A percentile compares a stretch with the other conserved stretches of the same genome.
phyloP scores from a whole-genome alignment of 108 stramenopile species.

The Pseudonitzschia delicatissima region DNA sequence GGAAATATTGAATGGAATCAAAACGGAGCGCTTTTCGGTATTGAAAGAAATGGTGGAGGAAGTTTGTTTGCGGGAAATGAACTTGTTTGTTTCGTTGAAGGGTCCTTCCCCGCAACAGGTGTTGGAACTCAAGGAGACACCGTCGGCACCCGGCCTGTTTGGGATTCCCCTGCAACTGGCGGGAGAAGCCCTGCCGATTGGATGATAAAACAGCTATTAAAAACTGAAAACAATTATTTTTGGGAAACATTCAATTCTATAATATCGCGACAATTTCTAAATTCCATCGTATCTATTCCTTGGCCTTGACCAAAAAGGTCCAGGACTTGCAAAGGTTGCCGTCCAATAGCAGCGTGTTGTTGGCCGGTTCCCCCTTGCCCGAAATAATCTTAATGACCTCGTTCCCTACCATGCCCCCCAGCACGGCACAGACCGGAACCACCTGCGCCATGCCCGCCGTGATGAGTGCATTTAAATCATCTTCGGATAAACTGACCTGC shows the following conservation, averaged over 20 bases:
- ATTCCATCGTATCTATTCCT: neutral
- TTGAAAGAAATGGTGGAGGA: constrained; percentile 80
- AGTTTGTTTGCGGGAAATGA: constrained; percentile 79
- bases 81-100: constrained; percentile 27
- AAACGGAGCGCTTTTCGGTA: constrained; percentile 59
- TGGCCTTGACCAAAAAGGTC: constrained; percentile 60
- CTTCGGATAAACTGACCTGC: constrained; percentile 11
- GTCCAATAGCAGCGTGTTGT: constrained; percentile 83
- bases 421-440: constrained; percentile 86
- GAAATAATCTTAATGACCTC: constrained; percentile 91
- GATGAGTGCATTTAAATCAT: constrained; percentile 29
- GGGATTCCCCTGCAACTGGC: constrained; percentile 36
- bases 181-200: constrained; percentile 40
- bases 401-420: constrained; percentile 93
- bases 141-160: constrained; percentile 32
- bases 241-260: neutral
- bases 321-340: constrained; percentile 72
- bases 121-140: constrained; percentile 26
- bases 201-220: constrained; percentile 12
- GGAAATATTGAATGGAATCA: constrained; percentile 50
- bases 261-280: neutral
- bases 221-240: neutral
- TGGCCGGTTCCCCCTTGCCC: constrained; percentile 89
- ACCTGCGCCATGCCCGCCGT: constrained; percentile 71
- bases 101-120: constrained; percentile 12